Evolutionary conservation across 768 basidiomycete genomes (phyloP), one percentile per base, ranked within the genome.

Genomic region (Tylopilus subfusipes): DNA sequence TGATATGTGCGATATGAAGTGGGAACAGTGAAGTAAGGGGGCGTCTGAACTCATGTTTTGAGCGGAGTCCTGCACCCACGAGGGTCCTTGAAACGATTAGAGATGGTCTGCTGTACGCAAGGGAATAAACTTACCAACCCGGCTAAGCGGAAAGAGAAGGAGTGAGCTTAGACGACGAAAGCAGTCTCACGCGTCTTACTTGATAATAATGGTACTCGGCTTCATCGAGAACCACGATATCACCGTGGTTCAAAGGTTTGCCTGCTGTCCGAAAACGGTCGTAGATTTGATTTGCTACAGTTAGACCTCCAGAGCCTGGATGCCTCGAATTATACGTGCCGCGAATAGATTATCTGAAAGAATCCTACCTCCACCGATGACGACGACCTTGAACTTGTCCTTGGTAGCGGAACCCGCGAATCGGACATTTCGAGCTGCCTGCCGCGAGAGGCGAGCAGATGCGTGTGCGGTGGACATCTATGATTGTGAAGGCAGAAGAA

Each of bases 241-340:
- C 95, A 22, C 84, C 89, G 19, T 77, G 69, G 39, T 78, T 81
- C 34, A 97, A 68, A 27, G 80, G 69, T 58, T 86, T 85, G 10
- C 85, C 87, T 42, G 86, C 84, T 13, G 78, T 75, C 58, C 79
- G 78, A 69, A 97, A 93, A 29, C 85, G 79, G 62, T 92, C 76
- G 68, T 86, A 90, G 43, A 98, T 83, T 72, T 98, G 94, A 60
- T 90, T 86, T 34, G 95, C 93, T 33, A 88, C 87, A 38, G 84
- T 80, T 42, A 97, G 69, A 34, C 94, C 94, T 48, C 80, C 92
- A 25, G 84, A 84, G 45, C 93, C 93, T 95, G 66, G 24, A 38
- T 48, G 29, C 18, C 44, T 57, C 31, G 14, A 40, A 34, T 54
- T 52, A 22, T 55, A 42, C 52, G 52, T 48, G 52, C 27, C 34